These are phyloP conservation scores for Cucumis melo DNA, from an alignment of 306 rosid species.

Conservation along the genomic window DNA sequence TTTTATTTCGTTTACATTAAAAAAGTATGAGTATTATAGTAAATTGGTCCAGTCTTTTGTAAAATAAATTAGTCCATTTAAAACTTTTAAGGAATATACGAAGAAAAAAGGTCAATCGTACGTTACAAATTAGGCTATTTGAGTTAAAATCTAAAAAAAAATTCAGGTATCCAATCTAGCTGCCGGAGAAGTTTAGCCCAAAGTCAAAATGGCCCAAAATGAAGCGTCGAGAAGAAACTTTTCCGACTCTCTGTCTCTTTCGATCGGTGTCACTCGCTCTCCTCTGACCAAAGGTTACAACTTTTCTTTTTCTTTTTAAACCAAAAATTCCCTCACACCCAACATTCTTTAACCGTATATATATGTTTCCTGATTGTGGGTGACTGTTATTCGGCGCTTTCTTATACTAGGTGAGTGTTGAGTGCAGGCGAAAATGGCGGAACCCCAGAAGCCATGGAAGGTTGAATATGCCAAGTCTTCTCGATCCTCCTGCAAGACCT, in stretches of 20 bases:
- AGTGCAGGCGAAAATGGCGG: constrained; percentile 43
- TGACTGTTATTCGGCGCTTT: too few relatives aligned
- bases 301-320: background rate
- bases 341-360: background rate
- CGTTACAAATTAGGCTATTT: too few relatives aligned
- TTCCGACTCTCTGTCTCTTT: background rate
- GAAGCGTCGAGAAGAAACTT: background rate
- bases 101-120: too few relatives aligned
- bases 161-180: too few relatives aligned
- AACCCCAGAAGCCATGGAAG: constrained; percentile 76
- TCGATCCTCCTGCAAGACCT: constrained; percentile 77
- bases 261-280: background rate
- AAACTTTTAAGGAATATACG: too few relatives aligned
- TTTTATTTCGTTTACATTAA: too few relatives aligned
- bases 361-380: background rate
- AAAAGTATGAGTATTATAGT: too few relatives aligned
- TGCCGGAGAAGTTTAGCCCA: background rate
- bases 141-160: too few relatives aligned
- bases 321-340: background rate
- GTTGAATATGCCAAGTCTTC: constrained; percentile 90
- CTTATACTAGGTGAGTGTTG: background rate
- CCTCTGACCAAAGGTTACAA: background rate
- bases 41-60: too few relatives aligned
- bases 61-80: too few relatives aligned
- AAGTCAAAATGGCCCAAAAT: background rate